Percentiles rank a stretch among this genome's conserved stretches.
These are phyloP conservation scores for Metahyphopichia silvanorum DNA, from an alignment of 805 yeast species.

Conservation along the genomic window DNA sequence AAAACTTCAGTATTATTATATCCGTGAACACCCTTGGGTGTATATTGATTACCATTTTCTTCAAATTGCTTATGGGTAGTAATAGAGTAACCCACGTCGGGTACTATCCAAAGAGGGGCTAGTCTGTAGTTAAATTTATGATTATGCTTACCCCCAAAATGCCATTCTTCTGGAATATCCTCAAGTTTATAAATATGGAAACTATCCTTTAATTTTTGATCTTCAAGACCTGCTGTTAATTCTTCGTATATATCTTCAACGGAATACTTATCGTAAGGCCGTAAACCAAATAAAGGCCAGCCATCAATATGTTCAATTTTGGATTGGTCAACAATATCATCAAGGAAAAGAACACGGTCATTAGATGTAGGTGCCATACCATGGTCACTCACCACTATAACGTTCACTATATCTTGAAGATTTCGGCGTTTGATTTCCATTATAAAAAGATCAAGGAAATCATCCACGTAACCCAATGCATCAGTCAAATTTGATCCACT, in stretches of 20 bases:
- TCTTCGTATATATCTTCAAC: constrained; percentile 47
- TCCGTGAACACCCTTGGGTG: constrained; percentile 82
- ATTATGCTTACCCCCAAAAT: constrained; percentile 46
- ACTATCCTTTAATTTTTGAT: constrained; percentile 18
- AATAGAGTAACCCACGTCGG: constrained; percentile 75
- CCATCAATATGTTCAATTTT: constrained; percentile 68
- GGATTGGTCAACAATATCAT: constrained; percentile 58
- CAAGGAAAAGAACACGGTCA: constrained; percentile 65
- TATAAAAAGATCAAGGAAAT: constrained; percentile 50
- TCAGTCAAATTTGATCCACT: constrained; percentile 52
- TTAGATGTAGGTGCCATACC: constrained; percentile 89
- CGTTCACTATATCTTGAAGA: constrained; percentile 62
- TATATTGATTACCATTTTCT: constrained; percentile 44
- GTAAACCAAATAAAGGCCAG: constrained; percentile 81
- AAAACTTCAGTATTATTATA: constrained; percentile 72
- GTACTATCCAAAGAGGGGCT: constrained; percentile 85
- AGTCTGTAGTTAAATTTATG: constrained; percentile 55
- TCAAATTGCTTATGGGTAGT: constrained; percentile 59
- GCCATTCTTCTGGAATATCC: constrained; percentile 51
- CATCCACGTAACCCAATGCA: constrained; percentile 64
- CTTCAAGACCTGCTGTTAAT: constrained; percentile 26
- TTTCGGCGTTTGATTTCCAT: constrained; percentile 52
- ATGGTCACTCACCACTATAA: constrained; percentile 82
- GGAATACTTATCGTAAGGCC: constrained; percentile 46
- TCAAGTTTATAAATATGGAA: constrained; percentile 52